These are phyloP conservation scores for Dysphania ambrosioides DNA, from an alignment of 148 eudicot species.

Conservation along the genomic window DNA sequence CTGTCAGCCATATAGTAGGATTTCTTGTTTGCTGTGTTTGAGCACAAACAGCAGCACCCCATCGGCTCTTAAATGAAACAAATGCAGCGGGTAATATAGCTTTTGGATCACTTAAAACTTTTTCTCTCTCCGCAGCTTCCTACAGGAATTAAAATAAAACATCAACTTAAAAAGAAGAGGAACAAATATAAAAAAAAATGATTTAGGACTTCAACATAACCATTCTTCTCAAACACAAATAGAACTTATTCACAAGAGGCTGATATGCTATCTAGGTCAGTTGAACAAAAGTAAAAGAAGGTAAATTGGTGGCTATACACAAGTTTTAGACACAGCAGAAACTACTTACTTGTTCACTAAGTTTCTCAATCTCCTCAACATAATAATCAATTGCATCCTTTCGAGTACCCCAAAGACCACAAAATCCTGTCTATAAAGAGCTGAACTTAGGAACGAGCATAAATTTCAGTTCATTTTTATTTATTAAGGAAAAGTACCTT, in stretches of 20 bases:
- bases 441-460: slow-evolving; percentile 26
- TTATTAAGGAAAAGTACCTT: slow-evolving; percentile 66
- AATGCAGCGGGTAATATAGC: slow-evolving; percentile 91
- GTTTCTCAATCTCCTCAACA: slow-evolving; percentile 60
- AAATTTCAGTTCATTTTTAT: neutral
- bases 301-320: neutral
- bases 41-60: slow-evolving; percentile 99
- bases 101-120: slow-evolving; percentile 62
- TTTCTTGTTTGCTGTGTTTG: slow-evolving; percentile 90
- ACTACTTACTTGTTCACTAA: slow-evolving; percentile 54
- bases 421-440: slow-evolving; percentile 82
- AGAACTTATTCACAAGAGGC: neutral
- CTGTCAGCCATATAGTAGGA: slow-evolving; percentile 85
- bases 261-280: too few species aligned
- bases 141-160: slow-evolving; percentile 22
- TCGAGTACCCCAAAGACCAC: slow-evolving; percentile 83
- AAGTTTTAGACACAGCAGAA: neutral
- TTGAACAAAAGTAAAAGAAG: neutral
- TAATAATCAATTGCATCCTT: slow-evolving; percentile 89
- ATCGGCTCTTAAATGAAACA: slow-evolving; percentile 84
- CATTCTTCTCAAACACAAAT: neutral
- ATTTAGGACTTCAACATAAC: neutral
- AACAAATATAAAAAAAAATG: neutral
- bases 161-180: neutral
- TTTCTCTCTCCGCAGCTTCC: slow-evolving; percentile 77